These are phyloP conservation scores for Leccinum uliginosum DNA, from an alignment of 768 basidiomycete species.

Conservation along the genomic window DNA sequence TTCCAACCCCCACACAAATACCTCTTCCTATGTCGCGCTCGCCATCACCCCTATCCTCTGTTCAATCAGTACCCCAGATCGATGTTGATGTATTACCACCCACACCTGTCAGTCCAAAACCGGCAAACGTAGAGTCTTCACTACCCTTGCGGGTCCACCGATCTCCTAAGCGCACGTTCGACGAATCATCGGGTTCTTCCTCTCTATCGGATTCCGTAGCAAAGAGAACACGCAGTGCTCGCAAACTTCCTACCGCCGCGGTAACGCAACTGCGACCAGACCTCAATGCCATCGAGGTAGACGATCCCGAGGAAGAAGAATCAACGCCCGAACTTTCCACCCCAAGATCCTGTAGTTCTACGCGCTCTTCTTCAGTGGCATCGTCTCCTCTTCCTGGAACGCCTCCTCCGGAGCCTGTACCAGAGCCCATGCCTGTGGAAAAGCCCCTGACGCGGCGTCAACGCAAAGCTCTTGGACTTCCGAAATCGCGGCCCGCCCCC, in stretches of 20 bases:
- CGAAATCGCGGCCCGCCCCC: slow-evolving; percentile 44
- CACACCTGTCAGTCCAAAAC: slow-evolving; percentile 21
- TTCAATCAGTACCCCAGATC: slow-evolving; percentile 19
- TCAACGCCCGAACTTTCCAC: slow-evolving; percentile 44
- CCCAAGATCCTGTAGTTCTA: slow-evolving; percentile 27
- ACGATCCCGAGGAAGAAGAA: slow-evolving; percentile 29
- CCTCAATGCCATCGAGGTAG: slow-evolving; percentile 21
- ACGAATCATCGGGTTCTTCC: slow-evolving; percentile 49
- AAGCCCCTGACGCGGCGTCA: slow-evolving; percentile 60
- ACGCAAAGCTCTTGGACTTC: slow-evolving; percentile 64
- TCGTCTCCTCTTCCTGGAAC: slow-evolving; percentile 37
- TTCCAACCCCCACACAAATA: slow-evolving; percentile 29
- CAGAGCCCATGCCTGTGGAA: slow-evolving; percentile 12
- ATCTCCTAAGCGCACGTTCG: slow-evolving; percentile 58
- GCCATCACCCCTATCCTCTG: slow-evolving; percentile 31
- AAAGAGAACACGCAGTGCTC: slow-evolving; percentile 32
- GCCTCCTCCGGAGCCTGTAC: slow-evolving; percentile 26
- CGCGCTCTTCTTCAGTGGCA: slow-evolving; percentile 29
- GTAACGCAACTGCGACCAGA: slow-evolving; percentile 11
- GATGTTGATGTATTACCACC: slow-evolving; percentile 29
- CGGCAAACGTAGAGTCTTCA: slow-evolving; percentile 9
- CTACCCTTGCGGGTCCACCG: slow-evolving; percentile 35
- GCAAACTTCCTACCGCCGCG: slow-evolving; percentile 21
- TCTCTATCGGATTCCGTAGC: slow-evolving; percentile 31
- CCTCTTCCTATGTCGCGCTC: slow-evolving; percentile 39